Evolutionary conservation across 345 rosid genomes (phyloP), one percentile per base, ranked within the genome.

Genomic region (Bruguiera parviflora): DNA sequence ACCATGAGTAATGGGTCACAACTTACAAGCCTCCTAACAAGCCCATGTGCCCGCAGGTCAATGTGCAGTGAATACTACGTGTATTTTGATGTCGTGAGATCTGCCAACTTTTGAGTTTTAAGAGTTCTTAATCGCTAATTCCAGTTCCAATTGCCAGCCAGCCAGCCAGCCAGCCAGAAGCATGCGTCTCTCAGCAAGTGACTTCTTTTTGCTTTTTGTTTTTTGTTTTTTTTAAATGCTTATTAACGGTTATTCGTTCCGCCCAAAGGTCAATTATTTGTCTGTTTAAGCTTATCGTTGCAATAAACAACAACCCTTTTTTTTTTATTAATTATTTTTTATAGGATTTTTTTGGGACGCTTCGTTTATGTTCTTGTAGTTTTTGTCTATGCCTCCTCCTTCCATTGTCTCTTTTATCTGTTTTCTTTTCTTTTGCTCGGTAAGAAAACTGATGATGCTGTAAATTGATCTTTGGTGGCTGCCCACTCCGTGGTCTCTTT

Each of bases 1-100:
- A 75, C 71, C 55, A 51, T 1, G 47, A 69, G 78, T 63, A 66
- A 71, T 81, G 84, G 69, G 51, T n/a, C 53, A 5, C 71, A 75
- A 33, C 37, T 1, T 7, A 1, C 37, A 33, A 66, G 73, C 75
- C 72, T 75, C 59, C 55, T 62, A 53, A 49, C 27, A 64, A 29
- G n/a, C 61, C 58, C 72, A 69, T 81, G 80, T 75, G 79, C 70
- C 16, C 37, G 19, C 5, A 56, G 52, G 53, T n/a, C 60, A 65
- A 51, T 60, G 37, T 58, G 13, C 58, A 46, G 43, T 56, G 53
- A 55, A 68, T 62, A 43, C 5, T 13, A 13, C 49, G 3, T 15
- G 49, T 57, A 19, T 49, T 70, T 58, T 43, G 67, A 35, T 69
- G 29, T 32, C 31, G 3, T 13, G 11, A 47, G 79, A 72, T 77